A percentile compares a stretch with the other conserved stretches of the same genome.
Evolutionary conservation across 805 yeast species (phyloP).

Genomic region (Kodamaea kakaduensis): DNA sequence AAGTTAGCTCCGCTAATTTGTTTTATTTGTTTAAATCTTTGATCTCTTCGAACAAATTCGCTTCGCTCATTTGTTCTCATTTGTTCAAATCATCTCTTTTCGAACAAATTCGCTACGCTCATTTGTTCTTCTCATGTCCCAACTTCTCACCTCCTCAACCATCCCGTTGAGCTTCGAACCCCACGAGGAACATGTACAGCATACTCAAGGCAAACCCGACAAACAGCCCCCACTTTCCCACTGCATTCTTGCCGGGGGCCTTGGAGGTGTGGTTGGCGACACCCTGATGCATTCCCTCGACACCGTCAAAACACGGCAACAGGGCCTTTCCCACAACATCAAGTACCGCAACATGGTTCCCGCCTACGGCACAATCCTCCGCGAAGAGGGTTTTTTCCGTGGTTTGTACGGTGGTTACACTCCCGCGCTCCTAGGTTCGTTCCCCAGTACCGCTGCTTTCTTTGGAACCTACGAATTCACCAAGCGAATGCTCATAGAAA

Average conservation of each 20-base stretch:
- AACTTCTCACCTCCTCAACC: slow-evolving; percentile 28
- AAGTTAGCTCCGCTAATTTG: too few species aligned
- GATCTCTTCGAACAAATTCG: too few species aligned
- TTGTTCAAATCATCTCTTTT: too few species aligned
- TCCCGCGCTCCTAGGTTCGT: slow-evolving; percentile 88
- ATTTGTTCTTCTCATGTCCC: slow-evolving; percentile 24
- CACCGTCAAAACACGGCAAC: slow-evolving; percentile 95
- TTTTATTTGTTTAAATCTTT: too few species aligned
- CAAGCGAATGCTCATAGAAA: slow-evolving; percentile 67
- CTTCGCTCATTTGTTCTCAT: too few species aligned
- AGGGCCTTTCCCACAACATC: slow-evolving; percentile 70
- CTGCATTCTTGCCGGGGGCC: slow-evolving; percentile 84
- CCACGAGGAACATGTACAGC: slow-evolving; percentile 10
- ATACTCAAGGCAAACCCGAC: slow-evolving; percentile 3
- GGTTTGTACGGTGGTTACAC: slow-evolving; percentile 91
- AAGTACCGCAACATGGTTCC: slow-evolving; percentile 72
- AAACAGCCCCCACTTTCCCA: slow-evolving; percentile 40
- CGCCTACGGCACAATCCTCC: slow-evolving; percentile 71
- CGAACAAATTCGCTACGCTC: too few species aligned
- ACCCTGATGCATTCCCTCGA: slow-evolving; percentile 92
- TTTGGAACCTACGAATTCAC: slow-evolving; percentile 85
- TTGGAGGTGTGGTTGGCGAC: slow-evolving; percentile 94
- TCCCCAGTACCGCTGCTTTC: slow-evolving; percentile 93
- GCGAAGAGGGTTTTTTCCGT: slow-evolving; percentile 77
- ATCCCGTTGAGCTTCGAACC: slow-evolving; percentile 33